These are phyloP conservation scores for Cytospora mali DNA, from an alignment of 2,329 filamentous ascomycete genomes.

Conservation along the genomic window DNA sequence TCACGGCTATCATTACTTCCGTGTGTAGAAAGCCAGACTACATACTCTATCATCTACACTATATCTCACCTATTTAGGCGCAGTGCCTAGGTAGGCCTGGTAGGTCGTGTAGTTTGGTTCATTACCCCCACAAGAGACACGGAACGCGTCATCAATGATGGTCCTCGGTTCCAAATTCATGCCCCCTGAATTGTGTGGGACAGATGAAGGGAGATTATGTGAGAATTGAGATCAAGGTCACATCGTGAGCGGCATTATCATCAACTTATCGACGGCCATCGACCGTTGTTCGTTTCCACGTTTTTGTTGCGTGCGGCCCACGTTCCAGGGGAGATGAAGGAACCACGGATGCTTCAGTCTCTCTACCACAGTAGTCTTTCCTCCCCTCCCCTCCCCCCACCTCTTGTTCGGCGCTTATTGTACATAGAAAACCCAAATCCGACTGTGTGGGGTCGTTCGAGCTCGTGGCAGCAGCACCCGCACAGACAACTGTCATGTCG, in stretches of 20 bases:
- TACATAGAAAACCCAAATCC: not conserved
- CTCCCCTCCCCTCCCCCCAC: no score
- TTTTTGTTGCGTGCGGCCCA: not conserved
- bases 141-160: slow-evolving; percentile 16
- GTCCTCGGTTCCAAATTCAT: slow-evolving; percentile 5
- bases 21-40: not conserved
- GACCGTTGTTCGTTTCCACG: not conserved
- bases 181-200: slow-evolving; percentile 10
- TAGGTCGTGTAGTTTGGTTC: no score
- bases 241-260: slow-evolving; percentile 19
- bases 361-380: no score
- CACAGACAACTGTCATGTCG: slow-evolving; percentile 1
- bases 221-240: slow-evolving; percentile 11
- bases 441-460: not conserved
- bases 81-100: no score
- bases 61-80: no score
- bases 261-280: not conserved
- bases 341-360: no score
- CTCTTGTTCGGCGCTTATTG: not conserved
- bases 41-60: no score
- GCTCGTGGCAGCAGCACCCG: not conserved
- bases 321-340: slow-evolving; percentile 6
- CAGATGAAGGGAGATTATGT: not conserved
- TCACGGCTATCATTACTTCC: slow-evolving; percentile 15
- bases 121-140: slow-evolving; percentile 13